phyloP scores from a whole-genome alignment of 1,139 yeast species.

The Saccharomyces hybrid region DNA sequence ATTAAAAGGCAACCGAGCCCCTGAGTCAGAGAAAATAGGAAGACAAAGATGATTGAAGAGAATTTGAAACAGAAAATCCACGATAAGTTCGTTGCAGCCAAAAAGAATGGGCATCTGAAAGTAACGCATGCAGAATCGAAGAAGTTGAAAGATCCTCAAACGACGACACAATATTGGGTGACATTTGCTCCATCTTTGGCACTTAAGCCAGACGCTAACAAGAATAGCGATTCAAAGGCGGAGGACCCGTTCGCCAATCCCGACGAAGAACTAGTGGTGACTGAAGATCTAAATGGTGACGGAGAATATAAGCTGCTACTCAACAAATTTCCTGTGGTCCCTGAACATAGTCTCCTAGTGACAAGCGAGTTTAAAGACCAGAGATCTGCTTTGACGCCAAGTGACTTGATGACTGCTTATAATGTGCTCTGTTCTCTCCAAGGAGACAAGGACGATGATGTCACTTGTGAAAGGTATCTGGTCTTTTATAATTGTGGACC shows the following conservation, averaged over 20 bases:
- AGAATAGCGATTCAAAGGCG: conserved; percentile 22
- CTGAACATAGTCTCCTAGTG: conserved; percentile 69
- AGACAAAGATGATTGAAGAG: conserved; percentile 29
- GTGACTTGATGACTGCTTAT: conserved; percentile 56
- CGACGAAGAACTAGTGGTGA: conserved; percentile 64
- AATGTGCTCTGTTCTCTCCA: conserved; percentile 41
- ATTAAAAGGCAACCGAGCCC: neutral
- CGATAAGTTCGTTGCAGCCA: conserved; percentile 33
- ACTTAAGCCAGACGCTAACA: conserved; percentile 46
- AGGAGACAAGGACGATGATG: conserved; percentile 23
- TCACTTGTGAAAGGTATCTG: conserved; percentile 40
- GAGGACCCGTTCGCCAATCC: conserved; percentile 75
- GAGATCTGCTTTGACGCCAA: conserved; percentile 58
- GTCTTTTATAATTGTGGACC: conserved; percentile 88
- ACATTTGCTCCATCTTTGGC: conserved; percentile 45
- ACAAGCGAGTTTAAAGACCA: conserved; percentile 71
- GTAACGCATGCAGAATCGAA: conserved; percentile 32
- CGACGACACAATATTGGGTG: conserved; percentile 35
- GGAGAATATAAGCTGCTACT: conserved; percentile 56
- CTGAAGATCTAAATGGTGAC: conserved; percentile 42
- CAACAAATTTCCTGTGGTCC: conserved; percentile 80
- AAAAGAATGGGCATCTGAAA: conserved; percentile 30
- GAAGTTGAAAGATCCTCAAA: conserved; percentile 23
- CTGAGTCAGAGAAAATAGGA: neutral
- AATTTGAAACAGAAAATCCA: conserved; percentile 29